Conservation (phyloP, 176 grass and related monocot genomes). For the Bonia amplexicaulis region DNA sequence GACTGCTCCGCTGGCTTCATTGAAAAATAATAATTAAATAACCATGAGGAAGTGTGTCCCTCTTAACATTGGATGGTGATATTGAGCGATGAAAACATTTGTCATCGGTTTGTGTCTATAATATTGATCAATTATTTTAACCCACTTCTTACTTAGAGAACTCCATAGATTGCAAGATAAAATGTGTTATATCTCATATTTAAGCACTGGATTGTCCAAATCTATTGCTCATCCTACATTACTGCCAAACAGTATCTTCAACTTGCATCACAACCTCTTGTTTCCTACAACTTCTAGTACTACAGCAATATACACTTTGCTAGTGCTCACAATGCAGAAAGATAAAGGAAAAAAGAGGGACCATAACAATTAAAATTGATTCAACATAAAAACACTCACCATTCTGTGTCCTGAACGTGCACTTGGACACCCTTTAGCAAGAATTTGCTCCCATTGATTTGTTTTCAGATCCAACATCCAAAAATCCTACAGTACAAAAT, state of each 20-base stretch:
- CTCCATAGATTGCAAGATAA: neutral
- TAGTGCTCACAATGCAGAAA: conserved; percentile 9
- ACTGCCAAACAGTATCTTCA: neutral
- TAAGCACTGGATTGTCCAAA: neutral
- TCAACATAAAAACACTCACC: conserved; percentile 38
- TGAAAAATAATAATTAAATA: neutral
- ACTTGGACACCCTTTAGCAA: conserved; percentile 90
- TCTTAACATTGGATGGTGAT: neutral
- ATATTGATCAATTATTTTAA: neutral
- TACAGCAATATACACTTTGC: neutral
- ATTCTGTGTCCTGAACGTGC: conserved; percentile 95
- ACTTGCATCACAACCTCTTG: neutral
- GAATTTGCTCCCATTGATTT: conserved; percentile 95
- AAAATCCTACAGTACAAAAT: conserved; percentile 67
- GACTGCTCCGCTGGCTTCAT: neutral
- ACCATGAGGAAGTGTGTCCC: neutral
- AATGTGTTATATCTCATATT: neutral
- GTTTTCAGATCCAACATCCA: conserved; percentile 91
- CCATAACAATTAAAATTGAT: conserved; percentile 1
- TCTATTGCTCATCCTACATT: neutral
- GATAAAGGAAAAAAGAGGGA: neutral
- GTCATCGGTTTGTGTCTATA: neutral
- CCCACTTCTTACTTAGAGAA: neutral
- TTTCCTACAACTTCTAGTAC: conserved; percentile 4
- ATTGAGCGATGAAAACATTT: neutral